These are phyloP conservation scores for Podospora bellae-mahoneyi DNA, from an alignment of 495 filamentous ascomycete species.

Conservation along the genomic window DNA sequence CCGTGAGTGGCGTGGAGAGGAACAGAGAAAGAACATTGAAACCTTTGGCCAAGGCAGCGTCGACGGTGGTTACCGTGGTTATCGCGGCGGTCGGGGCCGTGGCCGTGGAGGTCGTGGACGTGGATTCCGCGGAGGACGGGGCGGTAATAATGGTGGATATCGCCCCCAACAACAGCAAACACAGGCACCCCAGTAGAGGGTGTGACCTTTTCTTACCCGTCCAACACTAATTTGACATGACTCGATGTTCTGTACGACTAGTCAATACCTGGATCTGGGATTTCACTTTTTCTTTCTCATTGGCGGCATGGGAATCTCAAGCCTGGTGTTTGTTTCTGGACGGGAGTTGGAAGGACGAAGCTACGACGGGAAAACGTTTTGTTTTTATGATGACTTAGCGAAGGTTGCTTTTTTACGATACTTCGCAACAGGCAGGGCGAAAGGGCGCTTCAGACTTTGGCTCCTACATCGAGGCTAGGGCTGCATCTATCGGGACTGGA, in stretches of 20 bases:
- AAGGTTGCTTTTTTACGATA: conserved; percentile 6
- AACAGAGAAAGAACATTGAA: conserved; percentile 93
- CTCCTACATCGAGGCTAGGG: too few species aligned
- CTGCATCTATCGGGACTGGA: conserved; percentile 5
- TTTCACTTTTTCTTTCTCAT: conserved; percentile 13
- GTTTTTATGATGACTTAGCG: conserved; percentile 3
- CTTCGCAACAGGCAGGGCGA: conserved; percentile 1
- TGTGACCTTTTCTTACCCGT: background rate
- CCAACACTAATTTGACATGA: conserved; percentile 6
- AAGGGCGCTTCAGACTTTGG: background rate
- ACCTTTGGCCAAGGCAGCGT: conserved; percentile 98
- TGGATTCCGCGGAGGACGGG: conserved; percentile 47
- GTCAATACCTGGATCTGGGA: conserved; percentile 20
- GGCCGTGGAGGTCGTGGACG: conserved; percentile 61
- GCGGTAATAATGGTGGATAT: conserved; percentile 34
- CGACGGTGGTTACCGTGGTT: conserved; percentile 75
- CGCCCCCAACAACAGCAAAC: conserved; percentile 22
- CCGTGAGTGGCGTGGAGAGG: conserved; percentile 88
- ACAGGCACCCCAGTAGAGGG: conserved; percentile 29
- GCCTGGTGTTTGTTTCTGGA: background rate
- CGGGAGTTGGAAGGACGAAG: conserved; percentile 7
- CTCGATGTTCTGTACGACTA: conserved; percentile 21
- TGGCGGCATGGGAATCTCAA: background rate
- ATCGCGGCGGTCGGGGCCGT: conserved; percentile 66
- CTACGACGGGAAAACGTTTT: conserved; percentile 4